phyloP scores from a whole-genome alignment of 2,329 filamentous ascomycete species.

The Exophiala calicioides region DNA sequence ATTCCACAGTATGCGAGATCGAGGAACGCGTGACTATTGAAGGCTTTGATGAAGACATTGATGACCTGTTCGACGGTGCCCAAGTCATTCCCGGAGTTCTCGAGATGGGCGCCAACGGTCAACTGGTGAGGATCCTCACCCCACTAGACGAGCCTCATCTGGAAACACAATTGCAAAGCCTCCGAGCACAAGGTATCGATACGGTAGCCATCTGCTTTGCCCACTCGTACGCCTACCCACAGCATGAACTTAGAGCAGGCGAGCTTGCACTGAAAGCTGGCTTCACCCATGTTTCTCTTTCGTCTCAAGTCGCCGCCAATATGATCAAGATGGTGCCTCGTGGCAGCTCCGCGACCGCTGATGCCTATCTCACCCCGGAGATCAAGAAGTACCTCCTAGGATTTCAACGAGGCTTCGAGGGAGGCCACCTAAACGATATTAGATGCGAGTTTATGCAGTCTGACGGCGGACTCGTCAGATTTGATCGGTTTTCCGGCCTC shows the following conservation, averaged over 20 bases:
- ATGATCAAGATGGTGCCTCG: constrained; percentile 84
- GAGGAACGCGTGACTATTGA: constrained; percentile 23
- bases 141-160: constrained; percentile 58
- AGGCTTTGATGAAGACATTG: background rate
- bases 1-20: constrained; percentile 31
- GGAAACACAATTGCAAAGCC: constrained; percentile 66
- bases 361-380: constrained; percentile 76
- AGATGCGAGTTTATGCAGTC: constrained; percentile 94
- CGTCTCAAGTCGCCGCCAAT: constrained; percentile 76
- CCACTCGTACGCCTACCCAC: constrained; percentile 86
- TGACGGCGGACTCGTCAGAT: constrained; percentile 64
- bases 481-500: constrained; percentile 66
- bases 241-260: constrained; percentile 78
- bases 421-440: constrained; percentile 69
- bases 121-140: too few relatives aligned
- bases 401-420: constrained; percentile 39
- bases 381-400: constrained; percentile 69
- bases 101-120: too few relatives aligned
- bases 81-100: too few relatives aligned
- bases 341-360: constrained; percentile 73
- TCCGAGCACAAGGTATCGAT: constrained; percentile 10
- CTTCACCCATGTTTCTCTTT: constrained; percentile 74
- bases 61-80: constrained; percentile 6
- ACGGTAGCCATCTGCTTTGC: constrained; percentile 42
- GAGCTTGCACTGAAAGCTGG: constrained; percentile 75